These are phyloP conservation scores for Penicillium cosmopolitanum DNA, from an alignment of 495 filamentous ascomycete species.

Conservation along the genomic window DNA sequence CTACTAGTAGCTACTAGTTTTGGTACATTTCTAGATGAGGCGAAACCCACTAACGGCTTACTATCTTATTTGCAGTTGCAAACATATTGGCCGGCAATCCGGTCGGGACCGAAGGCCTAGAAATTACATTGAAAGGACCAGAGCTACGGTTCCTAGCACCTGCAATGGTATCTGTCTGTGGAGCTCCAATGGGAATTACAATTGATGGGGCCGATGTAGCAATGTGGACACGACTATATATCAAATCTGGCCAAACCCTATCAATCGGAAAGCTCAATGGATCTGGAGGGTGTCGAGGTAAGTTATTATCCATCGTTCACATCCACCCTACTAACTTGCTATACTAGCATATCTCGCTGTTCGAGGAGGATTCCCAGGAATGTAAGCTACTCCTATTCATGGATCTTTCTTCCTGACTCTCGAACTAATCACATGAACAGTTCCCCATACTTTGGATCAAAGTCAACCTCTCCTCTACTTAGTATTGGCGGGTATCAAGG, in stretches of 20 bases:
- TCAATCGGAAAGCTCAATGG: constrained; percentile 57
- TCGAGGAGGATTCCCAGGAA: constrained; percentile 57
- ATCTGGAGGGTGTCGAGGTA: constrained; percentile 29
- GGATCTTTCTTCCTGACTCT: too few relatives aligned
- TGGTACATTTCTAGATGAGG: too few relatives aligned
- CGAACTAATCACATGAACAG: too few relatives aligned
- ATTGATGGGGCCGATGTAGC: constrained; percentile 49
- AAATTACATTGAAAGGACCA: constrained; percentile 62
- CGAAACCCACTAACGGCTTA: too few relatives aligned
- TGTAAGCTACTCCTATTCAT: constrained; percentile 18
- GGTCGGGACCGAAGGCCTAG: constrained; percentile 53
- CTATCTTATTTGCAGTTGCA: constrained; percentile 9
- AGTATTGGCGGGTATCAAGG: constrained; percentile 64
- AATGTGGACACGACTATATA: constrained; percentile 57
- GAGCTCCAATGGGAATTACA: constrained; percentile 51
- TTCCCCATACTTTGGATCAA: constrained; percentile 60
- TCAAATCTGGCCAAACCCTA: constrained; percentile 55
- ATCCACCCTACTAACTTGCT: too few relatives aligned
- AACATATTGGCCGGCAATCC: constrained; percentile 63
- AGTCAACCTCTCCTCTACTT: constrained; percentile 58
- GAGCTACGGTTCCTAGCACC: constrained; percentile 56
- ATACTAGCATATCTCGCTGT: constrained; percentile 54
- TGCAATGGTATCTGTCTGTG: constrained; percentile 55
- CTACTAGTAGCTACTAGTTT: too few relatives aligned
- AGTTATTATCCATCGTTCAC: too few relatives aligned